Evolutionary conservation across 495 filamentous ascomycete genomes (phyloP).

Genomic region (Aspergillus indologenus): DNA sequence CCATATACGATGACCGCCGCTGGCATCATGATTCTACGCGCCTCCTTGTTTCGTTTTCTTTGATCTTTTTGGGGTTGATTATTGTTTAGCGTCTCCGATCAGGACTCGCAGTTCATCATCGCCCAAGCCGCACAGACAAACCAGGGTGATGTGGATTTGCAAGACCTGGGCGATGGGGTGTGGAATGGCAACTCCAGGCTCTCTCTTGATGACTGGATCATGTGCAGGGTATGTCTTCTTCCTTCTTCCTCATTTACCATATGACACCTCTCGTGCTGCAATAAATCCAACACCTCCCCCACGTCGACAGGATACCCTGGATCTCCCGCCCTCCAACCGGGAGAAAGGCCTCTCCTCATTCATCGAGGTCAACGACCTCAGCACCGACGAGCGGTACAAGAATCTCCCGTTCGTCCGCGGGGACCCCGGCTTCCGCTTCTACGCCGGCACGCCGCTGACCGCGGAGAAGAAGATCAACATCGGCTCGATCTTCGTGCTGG

Average conservation of each 20-base stretch:
- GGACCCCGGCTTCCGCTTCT: conserved; percentile 44
- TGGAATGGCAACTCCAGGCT: conserved; percentile 43
- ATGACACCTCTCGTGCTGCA: conserved; percentile 8
- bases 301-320: conserved; percentile 28
- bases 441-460: conserved; percentile 54
- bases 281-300: background rate
- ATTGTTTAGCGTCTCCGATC: conserved; percentile 52
- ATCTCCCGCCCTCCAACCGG: conserved; percentile 32
- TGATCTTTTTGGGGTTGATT: background rate
- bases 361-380: conserved; percentile 38
- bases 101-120: conserved; percentile 54
- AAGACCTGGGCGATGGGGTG: conserved; percentile 39
- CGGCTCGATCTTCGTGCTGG: conserved; percentile 66
- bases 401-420: conserved; percentile 40
- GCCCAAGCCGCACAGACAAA: conserved; percentile 50
- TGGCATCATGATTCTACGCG: background rate
- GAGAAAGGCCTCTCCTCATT: conserved; percentile 30
- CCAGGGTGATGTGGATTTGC: conserved; percentile 24
- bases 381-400: conserved; percentile 40
- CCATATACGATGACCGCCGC: too few species aligned
- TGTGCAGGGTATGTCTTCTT: conserved; percentile 41
- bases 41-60: background rate
- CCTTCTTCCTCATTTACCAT: background rate
- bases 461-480: conserved; percentile 67
- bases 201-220: conserved; percentile 39